These are phyloP conservation scores for Geotrichum candidum DNA, from an alignment of 1,139 yeast species.

Conservation along the genomic window DNA sequence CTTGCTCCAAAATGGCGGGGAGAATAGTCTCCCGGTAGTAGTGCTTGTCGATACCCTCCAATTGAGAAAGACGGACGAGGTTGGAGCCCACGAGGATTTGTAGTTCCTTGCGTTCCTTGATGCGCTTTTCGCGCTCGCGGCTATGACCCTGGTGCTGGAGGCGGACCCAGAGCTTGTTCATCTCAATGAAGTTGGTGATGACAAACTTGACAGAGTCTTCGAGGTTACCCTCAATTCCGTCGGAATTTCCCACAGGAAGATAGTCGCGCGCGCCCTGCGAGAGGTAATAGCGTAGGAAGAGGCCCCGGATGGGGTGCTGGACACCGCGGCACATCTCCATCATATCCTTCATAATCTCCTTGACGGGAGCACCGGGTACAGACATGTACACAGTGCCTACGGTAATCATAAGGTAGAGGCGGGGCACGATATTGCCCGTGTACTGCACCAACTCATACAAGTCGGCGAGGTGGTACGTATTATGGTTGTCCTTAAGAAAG, in stretches of 20 bases:
- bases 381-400: slow-evolving; percentile 88
- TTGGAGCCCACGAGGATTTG: slow-evolving; percentile 91
- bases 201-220: slow-evolving; percentile 67
- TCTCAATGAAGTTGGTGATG: slow-evolving; percentile 83
- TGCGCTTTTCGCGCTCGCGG: slow-evolving; percentile 68
- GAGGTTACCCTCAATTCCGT: slow-evolving; percentile 43
- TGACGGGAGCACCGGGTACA: slow-evolving; percentile 69
- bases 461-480: slow-evolving; percentile 76
- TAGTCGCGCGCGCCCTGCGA: slow-evolving; percentile 77
- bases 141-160: slow-evolving; percentile 94
- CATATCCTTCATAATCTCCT: slow-evolving; percentile 91
- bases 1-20: slow-evolving; percentile 82
- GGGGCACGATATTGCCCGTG: slow-evolving; percentile 82
- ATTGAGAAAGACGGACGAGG: slow-evolving; percentile 79
- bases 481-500: slow-evolving; percentile 62
- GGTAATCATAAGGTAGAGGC: slow-evolving; percentile 89
- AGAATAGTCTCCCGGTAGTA: slow-evolving; percentile 61
- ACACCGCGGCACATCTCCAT: slow-evolving; percentile 98
- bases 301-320: slow-evolving; percentile 84
- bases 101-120: slow-evolving; percentile 76
- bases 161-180: slow-evolving; percentile 97
- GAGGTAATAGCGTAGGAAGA: slow-evolving; percentile 81
- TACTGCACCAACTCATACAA: slow-evolving; percentile 92
- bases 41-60: slow-evolving; percentile 64
- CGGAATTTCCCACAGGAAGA: slow-evolving; percentile 42